Percentiles rank a stretch among this genome's conserved stretches.
Evolutionary conservation across 257 asterid species (phyloP).

Genomic region (Solanum medicagineum): DNA sequence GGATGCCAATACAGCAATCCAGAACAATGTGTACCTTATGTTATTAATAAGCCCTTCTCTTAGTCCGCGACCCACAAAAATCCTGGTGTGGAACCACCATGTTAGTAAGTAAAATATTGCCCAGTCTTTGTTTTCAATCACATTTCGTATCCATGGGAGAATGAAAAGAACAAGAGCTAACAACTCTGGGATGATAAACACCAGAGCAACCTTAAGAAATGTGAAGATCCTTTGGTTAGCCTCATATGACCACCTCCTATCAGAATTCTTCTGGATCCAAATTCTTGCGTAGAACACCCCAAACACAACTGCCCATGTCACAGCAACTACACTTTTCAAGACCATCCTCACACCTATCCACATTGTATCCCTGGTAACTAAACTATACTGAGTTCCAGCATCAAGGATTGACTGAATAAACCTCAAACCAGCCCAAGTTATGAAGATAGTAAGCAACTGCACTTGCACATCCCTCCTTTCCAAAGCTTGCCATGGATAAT

Average conservation of each 20-base stretch:
- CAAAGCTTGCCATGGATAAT: conserved; percentile 77
- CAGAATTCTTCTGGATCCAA: conserved; percentile 76
- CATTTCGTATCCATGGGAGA: conserved; percentile 76
- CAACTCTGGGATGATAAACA: conserved; percentile 64
- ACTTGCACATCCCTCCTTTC: conserved; percentile 61
- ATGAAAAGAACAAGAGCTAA: conserved; percentile 58
- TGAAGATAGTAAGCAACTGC: conserved; percentile 65
- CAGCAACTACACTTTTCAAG: conserved; percentile 67
- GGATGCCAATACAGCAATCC: conserved; percentile 55
- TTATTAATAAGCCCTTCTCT: conserved; percentile 87
- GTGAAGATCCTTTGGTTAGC: conserved; percentile 50
- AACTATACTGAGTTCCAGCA: conserved; percentile 96
- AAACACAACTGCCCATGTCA: conserved; percentile 65
- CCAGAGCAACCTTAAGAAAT: conserved; percentile 67
- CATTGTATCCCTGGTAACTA: conserved; percentile 65
- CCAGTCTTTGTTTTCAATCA: conserved; percentile 67
- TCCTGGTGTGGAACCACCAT: conserved; percentile 83
- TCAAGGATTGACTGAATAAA: conserved; percentile 76
- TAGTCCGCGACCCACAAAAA: conserved; percentile 81
- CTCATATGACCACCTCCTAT: conserved; percentile 57
- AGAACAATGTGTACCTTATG: conserved; percentile 56
- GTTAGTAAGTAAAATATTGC: conserved; percentile 36
- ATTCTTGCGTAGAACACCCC: conserved; percentile 70
- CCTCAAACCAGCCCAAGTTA: conserved; percentile 92
- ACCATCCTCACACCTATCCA: conserved; percentile 80